Evolutionary conservation across 176 grass and related monocot species (phyloP), one percentile per base, ranked within the genome.

Genomic region (Tillandsia fasciculata): DNA sequence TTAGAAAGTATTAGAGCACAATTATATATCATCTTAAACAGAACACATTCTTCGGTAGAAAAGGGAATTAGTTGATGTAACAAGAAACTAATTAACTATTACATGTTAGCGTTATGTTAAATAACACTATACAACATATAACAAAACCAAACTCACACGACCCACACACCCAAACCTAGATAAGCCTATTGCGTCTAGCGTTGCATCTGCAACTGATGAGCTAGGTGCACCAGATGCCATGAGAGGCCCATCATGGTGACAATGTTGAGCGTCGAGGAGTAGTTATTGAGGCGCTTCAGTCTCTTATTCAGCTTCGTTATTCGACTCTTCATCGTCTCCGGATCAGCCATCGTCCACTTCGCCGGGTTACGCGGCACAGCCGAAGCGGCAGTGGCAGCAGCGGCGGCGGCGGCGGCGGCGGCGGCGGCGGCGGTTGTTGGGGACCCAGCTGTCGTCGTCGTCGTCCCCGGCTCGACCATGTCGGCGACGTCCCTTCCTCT

Each of bases 171-270:
- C 33, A 42, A 42, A 42, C 33, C 33, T 5, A 42, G 33, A 42
- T 42, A 3, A 42, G 33, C 33, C 33, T 42, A 42, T 7, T 42
- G 33, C 56, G 8, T 61, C 56, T 61, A 22, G 56, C 56, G 18
- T 18, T 17, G 15, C 2, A 52, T 48, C 22, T 69, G 79, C 24
- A 87, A 66, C 59, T 79, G 81, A 8, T 73, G 84, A 4, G 89
- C 83, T 20, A 97, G 74, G 76, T 97, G 93, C 26, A 92, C 77
- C 63, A 87, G 79, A 66, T 97, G 89, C 93, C 93, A 97, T 13
- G 86, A 89, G 56, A 92, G 86, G 5, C 78, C 52, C 93, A 97
- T 90, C 1, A 92, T 74, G 0, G 71, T 64, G 20, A 92, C 58
- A 56, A 92, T 77, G 76, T 92, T 97, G 72, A 85, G 80, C 11